Evolutionary conservation across 2,329 filamentous ascomycete genomes (phyloP).

Genomic region (Neobulgaria alba): DNA sequence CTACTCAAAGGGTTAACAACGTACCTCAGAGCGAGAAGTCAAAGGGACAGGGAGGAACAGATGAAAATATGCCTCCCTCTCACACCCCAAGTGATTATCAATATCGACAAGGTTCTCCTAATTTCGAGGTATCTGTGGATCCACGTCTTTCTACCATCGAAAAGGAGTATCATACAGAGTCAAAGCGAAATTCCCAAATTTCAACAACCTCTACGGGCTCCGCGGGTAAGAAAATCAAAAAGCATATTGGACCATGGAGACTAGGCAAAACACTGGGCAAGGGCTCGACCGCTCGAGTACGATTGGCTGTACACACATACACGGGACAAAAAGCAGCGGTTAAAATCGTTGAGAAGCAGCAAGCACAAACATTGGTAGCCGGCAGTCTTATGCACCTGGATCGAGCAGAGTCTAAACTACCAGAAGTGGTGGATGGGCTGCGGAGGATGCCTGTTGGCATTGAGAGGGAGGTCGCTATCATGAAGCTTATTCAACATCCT

Average conservation of each 20-base stretch:
- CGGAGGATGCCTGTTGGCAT: conserved; percentile 77
- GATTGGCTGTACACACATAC: conserved; percentile 69
- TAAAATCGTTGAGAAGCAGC: conserved; percentile 87
- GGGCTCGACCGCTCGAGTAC: conserved; percentile 81
- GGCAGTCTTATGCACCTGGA: conserved; percentile 80
- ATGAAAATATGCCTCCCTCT: neutral
- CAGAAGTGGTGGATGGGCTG: conserved; percentile 48
- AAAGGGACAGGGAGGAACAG: neutral
- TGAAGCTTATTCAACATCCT: conserved; percentile 91
- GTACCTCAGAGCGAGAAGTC: conserved; percentile 14
- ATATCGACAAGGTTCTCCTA: neutral
- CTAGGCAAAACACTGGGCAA: conserved; percentile 82
- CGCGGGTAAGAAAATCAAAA: conserved; percentile 39
- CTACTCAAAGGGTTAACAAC: conserved; percentile 27
- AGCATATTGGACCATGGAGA: conserved; percentile 88
- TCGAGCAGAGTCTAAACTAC: conserved; percentile 54
- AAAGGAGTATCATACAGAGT: conserved; percentile 24
- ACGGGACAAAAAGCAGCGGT: conserved; percentile 81
- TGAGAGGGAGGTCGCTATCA: conserved; percentile 90
- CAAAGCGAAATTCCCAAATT: conserved; percentile 33
- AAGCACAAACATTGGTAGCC: conserved; percentile 71
- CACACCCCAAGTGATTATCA: conserved; percentile 3
- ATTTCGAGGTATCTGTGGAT: conserved; percentile 17
- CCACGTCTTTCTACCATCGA: conserved; percentile 29
- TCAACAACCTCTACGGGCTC: conserved; percentile 31